Conservation (phyloP, 345 rosid genomes). For the Streptanthus diversifolius region DNA sequence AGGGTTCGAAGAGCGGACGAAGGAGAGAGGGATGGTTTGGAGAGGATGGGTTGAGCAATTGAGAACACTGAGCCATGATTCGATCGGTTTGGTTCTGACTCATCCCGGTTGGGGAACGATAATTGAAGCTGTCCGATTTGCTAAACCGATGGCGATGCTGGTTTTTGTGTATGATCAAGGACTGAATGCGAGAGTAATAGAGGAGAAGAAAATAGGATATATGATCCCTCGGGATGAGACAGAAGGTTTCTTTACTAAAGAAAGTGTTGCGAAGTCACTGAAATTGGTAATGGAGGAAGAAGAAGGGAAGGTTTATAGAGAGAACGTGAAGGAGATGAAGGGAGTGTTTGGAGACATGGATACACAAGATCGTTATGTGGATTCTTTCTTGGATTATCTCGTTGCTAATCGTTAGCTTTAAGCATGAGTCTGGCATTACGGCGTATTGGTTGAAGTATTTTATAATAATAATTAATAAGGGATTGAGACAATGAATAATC, state of each 20-base stretch:
- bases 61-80: slow-evolving; percentile 34
- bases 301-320: slow-evolving; percentile 36
- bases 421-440: too few species aligned
- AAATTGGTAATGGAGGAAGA: slow-evolving; percentile 37
- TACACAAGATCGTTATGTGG: slow-evolving; percentile 22
- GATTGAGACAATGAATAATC: too few species aligned
- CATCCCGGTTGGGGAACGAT: slow-evolving; percentile 37
- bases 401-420: background rate
- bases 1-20: slow-evolving; percentile 38
- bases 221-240: slow-evolving; percentile 29
- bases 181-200: slow-evolving; percentile 29
- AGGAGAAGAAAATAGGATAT: slow-evolving; percentile 27
- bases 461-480: too few species aligned
- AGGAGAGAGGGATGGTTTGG: slow-evolving; percentile 37
- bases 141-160: slow-evolving; percentile 24
- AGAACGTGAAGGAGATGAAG: slow-evolving; percentile 38
- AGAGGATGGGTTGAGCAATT: slow-evolving; percentile 46
- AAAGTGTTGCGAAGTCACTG: slow-evolving; percentile 31
- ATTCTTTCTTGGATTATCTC: slow-evolving; percentile 6
- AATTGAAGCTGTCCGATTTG: slow-evolving; percentile 34
- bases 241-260: slow-evolving; percentile 34
- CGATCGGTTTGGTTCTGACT: slow-evolving; percentile 40
- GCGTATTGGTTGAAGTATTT: background rate
- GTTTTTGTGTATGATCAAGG: slow-evolving; percentile 36
- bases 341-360: slow-evolving; percentile 20